Conservation (phyloP, 2,329 filamentous ascomycete species). For the Venturia oleaginea region DNA sequence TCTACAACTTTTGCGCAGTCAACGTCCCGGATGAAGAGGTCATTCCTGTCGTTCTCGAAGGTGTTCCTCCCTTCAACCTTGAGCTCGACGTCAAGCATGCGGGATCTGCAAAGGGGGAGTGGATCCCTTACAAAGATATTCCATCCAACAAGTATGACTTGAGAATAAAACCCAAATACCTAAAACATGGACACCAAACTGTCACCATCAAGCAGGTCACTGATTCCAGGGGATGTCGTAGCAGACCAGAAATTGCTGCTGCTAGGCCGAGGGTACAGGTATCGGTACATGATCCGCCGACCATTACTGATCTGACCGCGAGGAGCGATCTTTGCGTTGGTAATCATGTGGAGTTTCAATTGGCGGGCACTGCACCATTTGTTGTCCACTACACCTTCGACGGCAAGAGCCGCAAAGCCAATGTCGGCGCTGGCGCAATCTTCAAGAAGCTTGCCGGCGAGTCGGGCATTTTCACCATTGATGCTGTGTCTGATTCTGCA, state of each 20-base stretch:
- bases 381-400: conserved; percentile 89
- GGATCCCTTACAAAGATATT: conserved; percentile 74
- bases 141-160: conserved; percentile 65
- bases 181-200: conserved; percentile 82
- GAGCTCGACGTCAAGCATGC: conserved; percentile 93
- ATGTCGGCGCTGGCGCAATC: conserved; percentile 59
- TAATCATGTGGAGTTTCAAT: conserved; percentile 83
- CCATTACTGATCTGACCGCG: conserved; percentile 78
- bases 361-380: conserved; percentile 86
- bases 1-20: conserved; percentile 89
- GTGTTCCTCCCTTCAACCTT: conserved; percentile 76
- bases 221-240: conserved; percentile 78
- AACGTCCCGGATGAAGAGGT: conserved; percentile 66
- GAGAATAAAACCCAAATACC: conserved; percentile 71
- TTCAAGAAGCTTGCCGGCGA: conserved; percentile 92
- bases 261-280: conserved; percentile 70
- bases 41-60: conserved; percentile 78
- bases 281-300: conserved; percentile 84
- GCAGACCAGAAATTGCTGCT: conserved; percentile 45
- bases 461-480: conserved; percentile 81
- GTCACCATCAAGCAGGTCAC: conserved; percentile 84
- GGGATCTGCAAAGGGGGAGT: conserved; percentile 67
- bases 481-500: conserved; percentile 75
- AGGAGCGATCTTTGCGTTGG: conserved; percentile 89
- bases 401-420: conserved; percentile 66